Base-by-base conservation (phyloP, 192 early-diverging fungal species). In the Podila epigama region DNA sequence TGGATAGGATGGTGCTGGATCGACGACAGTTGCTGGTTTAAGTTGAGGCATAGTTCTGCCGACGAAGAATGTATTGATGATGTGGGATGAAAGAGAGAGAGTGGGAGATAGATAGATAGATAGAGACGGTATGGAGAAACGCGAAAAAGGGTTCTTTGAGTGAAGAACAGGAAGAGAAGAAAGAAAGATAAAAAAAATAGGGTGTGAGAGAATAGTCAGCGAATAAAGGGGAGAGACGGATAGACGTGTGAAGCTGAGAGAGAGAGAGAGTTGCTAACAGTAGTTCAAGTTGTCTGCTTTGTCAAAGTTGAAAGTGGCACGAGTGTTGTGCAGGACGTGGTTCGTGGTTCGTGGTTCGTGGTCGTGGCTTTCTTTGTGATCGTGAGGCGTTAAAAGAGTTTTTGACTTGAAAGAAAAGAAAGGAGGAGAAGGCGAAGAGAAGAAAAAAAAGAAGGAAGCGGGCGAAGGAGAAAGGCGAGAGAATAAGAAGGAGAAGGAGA, bases 1-100 rank as follows among this genome's bases (percentile, higher is more conserved):
- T 9, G 73, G 56, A 59, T 77, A 68, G 0, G 60, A 60, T 59
- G 48, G 59, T 16, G 63, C 33, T 15, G 41, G 50, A 50, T 77
- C 60, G 18, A 63, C 63, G 51, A 77, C 44, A 29, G 66, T 58
- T 22, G 42, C 41, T 59, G 61, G 56, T 66, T 37, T 68, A 25
- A 32, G 48, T 32, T 22, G 41, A 51, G 22, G 44, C 52, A 54
- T 32, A n/a, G n/a, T n/a, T n/a, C n/a, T n/a, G n/a, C n/a, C 39
- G 39, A 41, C 18, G 25, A 22, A 13, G 48, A 51, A 13, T 13
- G 48, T n/a, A 51, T 5, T 51, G 15, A 22, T 22, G 18, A 51
- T n/a, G 16, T 51, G 48, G 48, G 32, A 11, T 6, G 11, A 18
- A n/a, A 33, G 34, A 20, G 32, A 10, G 15, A 18, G 55, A 35